A percentile compares a stretch with the other conserved stretches of the same genome.
Conservation (phyloP, 2,329 filamentous ascomycete genomes). For the Passalora sequoiae region DNA sequence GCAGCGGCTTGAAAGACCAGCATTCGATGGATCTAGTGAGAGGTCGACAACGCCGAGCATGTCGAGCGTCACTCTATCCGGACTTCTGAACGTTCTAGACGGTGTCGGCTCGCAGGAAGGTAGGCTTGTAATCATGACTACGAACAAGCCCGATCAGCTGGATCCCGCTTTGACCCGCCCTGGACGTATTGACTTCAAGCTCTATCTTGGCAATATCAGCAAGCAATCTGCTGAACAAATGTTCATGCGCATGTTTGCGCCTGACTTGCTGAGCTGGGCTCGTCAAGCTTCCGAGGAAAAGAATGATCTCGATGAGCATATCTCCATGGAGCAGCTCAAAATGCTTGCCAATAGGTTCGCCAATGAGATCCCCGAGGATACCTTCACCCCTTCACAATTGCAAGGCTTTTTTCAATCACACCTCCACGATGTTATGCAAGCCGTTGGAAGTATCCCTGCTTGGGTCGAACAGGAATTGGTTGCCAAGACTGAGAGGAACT, state of each 20-base stretch:
- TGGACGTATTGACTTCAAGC: conserved; percentile 56
- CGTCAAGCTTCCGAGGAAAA: background rate
- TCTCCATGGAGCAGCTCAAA: conserved; percentile 21
- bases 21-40: conserved; percentile 17
- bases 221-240: conserved; percentile 19
- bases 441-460: conserved; percentile 14
- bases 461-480: conserved; percentile 19
- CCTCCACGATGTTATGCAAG: conserved; percentile 19
- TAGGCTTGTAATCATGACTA: conserved; percentile 72
- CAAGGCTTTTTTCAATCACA: conserved; percentile 26
- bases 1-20: conserved; percentile 24
- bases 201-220: conserved; percentile 24
- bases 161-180: conserved; percentile 68
- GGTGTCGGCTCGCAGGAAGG: conserved; percentile 72
- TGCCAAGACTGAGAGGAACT: conserved; percentile 4
- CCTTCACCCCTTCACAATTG: conserved; percentile 24
- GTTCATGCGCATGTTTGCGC: conserved; percentile 26
- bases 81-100: conserved; percentile 74
- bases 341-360: conserved; percentile 21
- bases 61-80: conserved; percentile 55
- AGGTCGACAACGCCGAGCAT: conserved; percentile 38
- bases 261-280: conserved; percentile 18
- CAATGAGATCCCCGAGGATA: conserved; percentile 19
- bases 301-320: conserved; percentile 17
- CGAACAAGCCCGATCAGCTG: conserved; percentile 65